phyloP scores from a whole-genome alignment of 108 stramenopile species.

The Ochromonas danica region DNA sequence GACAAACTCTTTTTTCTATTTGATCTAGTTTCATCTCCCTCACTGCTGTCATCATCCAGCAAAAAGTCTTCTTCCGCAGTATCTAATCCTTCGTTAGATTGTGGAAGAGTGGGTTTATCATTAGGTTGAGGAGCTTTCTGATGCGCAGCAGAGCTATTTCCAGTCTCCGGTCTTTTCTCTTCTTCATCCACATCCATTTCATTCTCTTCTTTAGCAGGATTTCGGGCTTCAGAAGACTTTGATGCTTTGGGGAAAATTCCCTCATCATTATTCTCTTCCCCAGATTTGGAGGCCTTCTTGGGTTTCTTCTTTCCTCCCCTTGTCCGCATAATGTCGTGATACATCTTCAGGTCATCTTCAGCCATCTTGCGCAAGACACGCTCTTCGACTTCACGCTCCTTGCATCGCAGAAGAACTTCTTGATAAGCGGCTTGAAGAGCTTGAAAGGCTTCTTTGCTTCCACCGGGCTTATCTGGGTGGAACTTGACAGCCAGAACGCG shows the following conservation, averaged over 20 bases:
- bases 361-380: not conserved
- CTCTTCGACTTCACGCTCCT: not conserved
- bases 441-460: not conserved
- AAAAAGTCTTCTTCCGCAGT: not conserved
- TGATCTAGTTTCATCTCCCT: not conserved
- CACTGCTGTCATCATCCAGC: not conserved
- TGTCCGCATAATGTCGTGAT: not conserved
- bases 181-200: not conserved
- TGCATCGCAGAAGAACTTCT: not conserved
- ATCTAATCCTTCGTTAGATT: not conserved
- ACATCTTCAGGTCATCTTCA: not conserved
- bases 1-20: too few relatives aligned
- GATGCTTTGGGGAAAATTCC: not conserved
- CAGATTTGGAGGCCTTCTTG: not conserved
- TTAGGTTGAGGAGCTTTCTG: not conserved
- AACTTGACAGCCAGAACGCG: constrained; percentile 78
- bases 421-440: not conserved
- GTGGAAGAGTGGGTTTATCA: not conserved
- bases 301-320: not conserved
- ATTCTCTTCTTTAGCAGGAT: not conserved
- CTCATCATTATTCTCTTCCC: constrained; percentile 13
- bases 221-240: too few relatives aligned
- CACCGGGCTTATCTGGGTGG: constrained; percentile 74
- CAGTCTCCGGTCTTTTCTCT: not conserved
- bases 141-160: not conserved